These are phyloP conservation scores for Penicillium samsonianum DNA, from an alignment of 495 filamentous ascomycete species.

Conservation along the genomic window DNA sequence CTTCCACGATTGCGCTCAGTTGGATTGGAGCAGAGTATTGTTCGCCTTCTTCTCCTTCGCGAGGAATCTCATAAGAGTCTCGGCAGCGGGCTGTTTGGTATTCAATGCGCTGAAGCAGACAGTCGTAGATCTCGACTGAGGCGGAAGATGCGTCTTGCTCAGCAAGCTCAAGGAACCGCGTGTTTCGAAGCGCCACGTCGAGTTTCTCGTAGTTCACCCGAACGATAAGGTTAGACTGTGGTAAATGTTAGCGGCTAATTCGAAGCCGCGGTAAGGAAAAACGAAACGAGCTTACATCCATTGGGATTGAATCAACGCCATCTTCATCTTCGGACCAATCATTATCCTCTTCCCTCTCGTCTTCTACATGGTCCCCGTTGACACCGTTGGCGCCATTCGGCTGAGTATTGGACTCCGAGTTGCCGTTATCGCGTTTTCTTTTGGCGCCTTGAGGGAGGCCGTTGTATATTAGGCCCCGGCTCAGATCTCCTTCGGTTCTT, in stretches of 20 bases:
- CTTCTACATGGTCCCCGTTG: slow-evolving; percentile 28
- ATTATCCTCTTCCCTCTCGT: slow-evolving; percentile 37
- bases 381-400: slow-evolving; percentile 29
- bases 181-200: slow-evolving; percentile 75
- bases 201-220: slow-evolving; percentile 86
- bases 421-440: slow-evolving; percentile 27
- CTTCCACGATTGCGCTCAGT: slow-evolving; percentile 37
- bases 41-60: slow-evolving; percentile 54
- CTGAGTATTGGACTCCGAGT: slow-evolving; percentile 21
- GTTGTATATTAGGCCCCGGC: slow-evolving; percentile 35
- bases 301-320: slow-evolving; percentile 38
- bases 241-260: neutral
- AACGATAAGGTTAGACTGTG: slow-evolving; percentile 62
- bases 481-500: slow-evolving; percentile 36
- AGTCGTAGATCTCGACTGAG: slow-evolving; percentile 73
- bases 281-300: slow-evolving; percentile 38
- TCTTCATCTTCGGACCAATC: slow-evolving; percentile 46
- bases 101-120: slow-evolving; percentile 69
- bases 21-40: slow-evolving; percentile 40
- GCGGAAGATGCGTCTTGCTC: slow-evolving; percentile 50
- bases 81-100: slow-evolving; percentile 67
- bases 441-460: slow-evolving; percentile 44
- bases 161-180: slow-evolving; percentile 65
- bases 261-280: neutral
- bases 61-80: slow-evolving; percentile 55